Percentiles rank a stretch among this genome's conserved stretches.
phyloP scores from a whole-genome alignment of 2,329 filamentous ascomycete species.

The Elsinoe fawcettii region DNA sequence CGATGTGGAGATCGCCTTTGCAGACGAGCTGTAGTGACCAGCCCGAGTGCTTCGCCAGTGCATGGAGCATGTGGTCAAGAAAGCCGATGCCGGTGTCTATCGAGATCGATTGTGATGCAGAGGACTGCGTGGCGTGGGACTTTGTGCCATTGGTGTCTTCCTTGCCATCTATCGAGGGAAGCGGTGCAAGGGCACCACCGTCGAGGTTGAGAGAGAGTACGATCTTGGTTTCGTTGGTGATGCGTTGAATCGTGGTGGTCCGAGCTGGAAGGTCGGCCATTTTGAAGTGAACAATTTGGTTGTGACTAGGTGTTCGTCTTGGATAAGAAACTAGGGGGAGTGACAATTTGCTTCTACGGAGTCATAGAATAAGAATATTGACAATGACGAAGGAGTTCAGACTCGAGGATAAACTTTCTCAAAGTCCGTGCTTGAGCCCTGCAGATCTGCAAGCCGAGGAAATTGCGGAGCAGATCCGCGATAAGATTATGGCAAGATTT shows the following conservation, averaged over 20 bases:
- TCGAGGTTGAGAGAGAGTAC: slow-evolving; percentile 88
- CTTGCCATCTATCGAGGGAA: slow-evolving; percentile 19
- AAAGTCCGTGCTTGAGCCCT: slow-evolving; percentile 8
- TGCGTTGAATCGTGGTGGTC: slow-evolving; percentile 70
- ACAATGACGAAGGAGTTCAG: neutral
- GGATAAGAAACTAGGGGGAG: no score
- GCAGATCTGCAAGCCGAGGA: slow-evolving; percentile 11
- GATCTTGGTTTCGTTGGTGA: slow-evolving; percentile 98
- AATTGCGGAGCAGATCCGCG: slow-evolving; percentile 21
- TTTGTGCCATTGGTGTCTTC: slow-evolving; percentile 34
- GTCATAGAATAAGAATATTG: neutral
- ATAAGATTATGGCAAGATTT: slow-evolving; percentile 20
- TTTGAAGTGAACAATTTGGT: neutral
- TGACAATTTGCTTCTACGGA: no score
- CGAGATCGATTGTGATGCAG: slow-evolving; percentile 75
- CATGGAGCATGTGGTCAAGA: slow-evolving; percentile 97
- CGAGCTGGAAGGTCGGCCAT: slow-evolving; percentile 37
- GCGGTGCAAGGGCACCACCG: slow-evolving; percentile 56
- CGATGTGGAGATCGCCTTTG: slow-evolving; percentile 86
- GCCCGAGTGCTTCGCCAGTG: slow-evolving; percentile 87
- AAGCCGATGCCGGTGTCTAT: slow-evolving; percentile 94
- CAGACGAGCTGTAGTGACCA: slow-evolving; percentile 83
- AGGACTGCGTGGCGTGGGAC: slow-evolving; percentile 75
- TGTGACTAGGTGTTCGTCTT: no score
- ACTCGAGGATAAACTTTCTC: slow-evolving; percentile 1